phyloP scores from a whole-genome alignment of 169 alveolate species.

The Plasmodium reichenowi region DNA sequence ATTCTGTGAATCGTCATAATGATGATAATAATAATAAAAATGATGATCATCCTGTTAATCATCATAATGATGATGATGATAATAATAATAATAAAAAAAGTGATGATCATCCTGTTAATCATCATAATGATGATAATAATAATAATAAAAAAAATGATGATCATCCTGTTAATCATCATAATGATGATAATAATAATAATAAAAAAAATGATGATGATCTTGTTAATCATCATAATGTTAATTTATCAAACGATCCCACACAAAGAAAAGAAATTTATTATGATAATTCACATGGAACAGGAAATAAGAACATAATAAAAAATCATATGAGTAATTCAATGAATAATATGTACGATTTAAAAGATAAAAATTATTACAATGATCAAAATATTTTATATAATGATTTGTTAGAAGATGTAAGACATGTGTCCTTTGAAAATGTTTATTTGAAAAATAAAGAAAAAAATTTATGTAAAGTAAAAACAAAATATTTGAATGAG shows the following conservation, averaged over 20 bases:
- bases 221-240: background rate
- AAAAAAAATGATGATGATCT: background rate
- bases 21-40: background rate
- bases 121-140: too few relatives aligned
- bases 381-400: background rate
- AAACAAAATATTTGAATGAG: background rate
- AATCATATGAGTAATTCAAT: background rate
- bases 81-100: too few relatives aligned
- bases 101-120: too few relatives aligned
- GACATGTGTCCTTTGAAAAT: background rate
- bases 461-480: background rate
- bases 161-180: too few relatives aligned
- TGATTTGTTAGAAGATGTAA: background rate
- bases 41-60: background rate
- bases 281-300: background rate
- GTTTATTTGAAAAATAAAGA: background rate
- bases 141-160: too few relatives aligned
- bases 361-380: background rate
- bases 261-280: background rate
- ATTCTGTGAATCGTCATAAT: background rate
- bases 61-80: background rate
- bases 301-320: background rate
- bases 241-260: background rate
- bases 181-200: background rate
- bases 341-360: slow-evolving; percentile 4